Base-by-base conservation (phyloP, 2,329 filamentous ascomycete genomes). In the Fusarium caatingaense region DNA sequence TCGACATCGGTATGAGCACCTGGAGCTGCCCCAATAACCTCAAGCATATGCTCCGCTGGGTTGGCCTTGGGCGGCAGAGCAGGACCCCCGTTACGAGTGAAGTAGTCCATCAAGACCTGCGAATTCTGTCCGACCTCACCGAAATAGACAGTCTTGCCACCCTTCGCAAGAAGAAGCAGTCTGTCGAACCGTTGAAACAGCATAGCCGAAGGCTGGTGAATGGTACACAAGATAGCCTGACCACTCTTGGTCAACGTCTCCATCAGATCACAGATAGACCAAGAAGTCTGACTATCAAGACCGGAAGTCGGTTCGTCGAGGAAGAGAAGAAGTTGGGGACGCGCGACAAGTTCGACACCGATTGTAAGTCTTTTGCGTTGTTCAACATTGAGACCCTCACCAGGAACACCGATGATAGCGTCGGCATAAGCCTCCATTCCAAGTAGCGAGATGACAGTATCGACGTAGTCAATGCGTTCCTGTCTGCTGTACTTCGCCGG, bases 391-490 rank as follows among this genome's bases (percentile, higher is more conserved):
- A 89, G 80, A 34, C 86, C 87, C 53, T 84, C 84, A 0, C 88
- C 88, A 0, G 86, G 85, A 0, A 85, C 80, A 71, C 89, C 88
- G 32, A 91, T 86, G 3, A 90, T 83, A 3, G 87, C 87, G 49
- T 90, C 86, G 2, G 88, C 86, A 58, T 89, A 90, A 47, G 88
- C 86, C 27, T 85, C 79, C 87, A 91, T 89, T 63, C 86, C 84
- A 10, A 91, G 79, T 77, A 91, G 84, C 74, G 83, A 82, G 70
- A 89, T 88, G 12, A 89, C 91, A 73, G 95, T 91, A 54, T 94
- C 90, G 15, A 96, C 93, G 66, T 97, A 97, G 3, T 87, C 90
- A 3, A 93, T 78, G 79, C 96, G 96, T 75, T 97, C 93, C 34
- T 86, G 80, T 10, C 85, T 85, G 5, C 91, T 83, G 13, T 91